Evolutionary conservation across 495 filamentous ascomycete species (phyloP), one percentile per base, ranked within the genome.

Genomic region (Penicillium steckii): DNA sequence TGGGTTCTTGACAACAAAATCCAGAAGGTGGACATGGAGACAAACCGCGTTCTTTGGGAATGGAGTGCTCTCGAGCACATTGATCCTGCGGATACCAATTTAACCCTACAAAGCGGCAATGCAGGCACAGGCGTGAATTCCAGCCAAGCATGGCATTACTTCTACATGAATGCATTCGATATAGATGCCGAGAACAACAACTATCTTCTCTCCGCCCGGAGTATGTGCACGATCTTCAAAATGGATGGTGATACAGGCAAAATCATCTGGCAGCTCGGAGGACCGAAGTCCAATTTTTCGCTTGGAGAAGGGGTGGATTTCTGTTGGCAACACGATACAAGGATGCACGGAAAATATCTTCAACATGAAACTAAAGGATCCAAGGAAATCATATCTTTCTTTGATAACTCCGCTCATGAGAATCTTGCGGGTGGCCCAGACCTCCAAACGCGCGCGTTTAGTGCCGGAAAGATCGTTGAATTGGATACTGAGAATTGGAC

Each of bases 181-280:
- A 53, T 60, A 22, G 56, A 63, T 33, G 27, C 44, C 12, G 32
- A 56, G 4, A 74, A 72, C 4, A 73, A 76, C 13, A 72, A 75
- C 52, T 80, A 79, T 50, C 55, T 82, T 2, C 66, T 82, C 25
- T 80, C 78, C 3, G 72, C 74, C 8, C 74, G 79, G n/a, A 70
- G 80, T 53, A 67, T 69, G 19, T 73, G 71, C 57, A 64, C 73
- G 23, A 68, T 82, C 29, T 74, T 72, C 64, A 76, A 76, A 48
- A 72, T 82, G 56, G 76, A 77, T 45, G 77, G 75, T 15, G 74
- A 70, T n/a, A 67, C 72, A 27, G 77, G 79, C 15, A 60, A 65
- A 17, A 72, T 80, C 46, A 68, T 80, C 46, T 82, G 79, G 79
- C 69, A 69, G 9, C 59, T 82, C 32, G 62, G 72, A 38, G 79